Conservation (phyloP, 164 flowering plant species). For the Hamamelis virginiana region DNA sequence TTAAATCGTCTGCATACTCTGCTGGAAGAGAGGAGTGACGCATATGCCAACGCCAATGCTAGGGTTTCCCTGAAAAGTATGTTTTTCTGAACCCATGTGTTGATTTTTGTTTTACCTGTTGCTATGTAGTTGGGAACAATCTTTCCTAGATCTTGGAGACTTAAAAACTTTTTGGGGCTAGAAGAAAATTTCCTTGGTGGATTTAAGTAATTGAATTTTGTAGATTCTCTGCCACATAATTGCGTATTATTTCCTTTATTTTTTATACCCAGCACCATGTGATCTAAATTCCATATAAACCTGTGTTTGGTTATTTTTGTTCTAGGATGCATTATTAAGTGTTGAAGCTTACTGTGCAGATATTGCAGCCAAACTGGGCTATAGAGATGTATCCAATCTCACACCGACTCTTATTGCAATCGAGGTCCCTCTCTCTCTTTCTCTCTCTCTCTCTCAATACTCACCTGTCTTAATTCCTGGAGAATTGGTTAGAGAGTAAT, state of each 20-base stretch:
- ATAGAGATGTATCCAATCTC: constrained; percentile 53
- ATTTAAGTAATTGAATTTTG: too few relatives aligned
- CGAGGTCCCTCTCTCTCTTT: constrained; percentile 44
- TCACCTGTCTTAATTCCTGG: too few relatives aligned
- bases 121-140: not conserved
- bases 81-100: constrained; percentile 10
- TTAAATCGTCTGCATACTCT: constrained; percentile 55
- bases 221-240: not conserved
- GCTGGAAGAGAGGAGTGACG: constrained; percentile 65
- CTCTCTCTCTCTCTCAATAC: not conserved
- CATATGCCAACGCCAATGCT: constrained; percentile 70
- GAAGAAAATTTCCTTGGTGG: too few relatives aligned
- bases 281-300: not conserved
- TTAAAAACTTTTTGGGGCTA: not conserved
- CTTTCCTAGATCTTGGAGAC: not conserved
- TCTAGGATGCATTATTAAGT: not conserved
- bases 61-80: constrained; percentile 77
- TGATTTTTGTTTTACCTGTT: not conserved
- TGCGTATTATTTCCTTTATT: not conserved
- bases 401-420: constrained; percentile 72
- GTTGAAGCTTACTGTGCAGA: constrained; percentile 37
- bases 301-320: not conserved
- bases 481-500: too few relatives aligned
- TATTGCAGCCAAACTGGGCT: constrained; percentile 69
- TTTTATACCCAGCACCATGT: not conserved